Percentiles rank a stretch among this genome's conserved stretches.
phyloP scores from a whole-genome alignment of 2,329 filamentous ascomycete species.

The Cercospora sesami region DNA sequence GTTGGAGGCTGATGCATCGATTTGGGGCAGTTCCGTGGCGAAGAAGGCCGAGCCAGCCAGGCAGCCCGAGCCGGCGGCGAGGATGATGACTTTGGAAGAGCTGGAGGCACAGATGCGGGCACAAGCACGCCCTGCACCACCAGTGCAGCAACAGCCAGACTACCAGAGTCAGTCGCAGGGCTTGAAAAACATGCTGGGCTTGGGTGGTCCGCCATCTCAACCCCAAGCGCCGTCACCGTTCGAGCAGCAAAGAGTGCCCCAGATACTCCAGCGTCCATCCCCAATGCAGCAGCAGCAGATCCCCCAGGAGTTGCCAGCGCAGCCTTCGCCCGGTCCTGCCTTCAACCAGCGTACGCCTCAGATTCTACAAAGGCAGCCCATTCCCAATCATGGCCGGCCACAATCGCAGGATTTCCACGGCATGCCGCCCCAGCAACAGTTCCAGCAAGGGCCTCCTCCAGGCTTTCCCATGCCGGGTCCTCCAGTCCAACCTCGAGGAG shows the following conservation, averaged over 20 bases:
- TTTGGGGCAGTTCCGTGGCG: slow-evolving; percentile 79
- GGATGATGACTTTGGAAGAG: slow-evolving; percentile 94
- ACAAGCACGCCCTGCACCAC: slow-evolving; percentile 54
- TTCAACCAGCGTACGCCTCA: slow-evolving; percentile 45
- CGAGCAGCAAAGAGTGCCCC: slow-evolving; percentile 43
- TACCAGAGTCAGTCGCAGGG: slow-evolving; percentile 36
- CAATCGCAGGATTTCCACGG: slow-evolving; percentile 31
- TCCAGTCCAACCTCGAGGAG: slow-evolving; percentile 40
- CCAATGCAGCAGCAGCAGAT: slow-evolving; percentile 34
- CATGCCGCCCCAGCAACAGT: slow-evolving; percentile 31
- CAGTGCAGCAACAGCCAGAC: slow-evolving; percentile 24
- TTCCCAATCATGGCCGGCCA: slow-evolving; percentile 27
- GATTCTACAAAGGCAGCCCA: slow-evolving; percentile 41
- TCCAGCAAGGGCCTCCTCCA: slow-evolving; percentile 30
- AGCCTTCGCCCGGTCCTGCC: slow-evolving; percentile 43
- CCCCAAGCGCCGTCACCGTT: slow-evolving; percentile 31
- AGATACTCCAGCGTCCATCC: slow-evolving; percentile 52
- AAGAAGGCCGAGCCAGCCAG: slow-evolving; percentile 43
- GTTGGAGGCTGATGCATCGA: slow-evolving; percentile 85
- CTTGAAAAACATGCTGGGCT: slow-evolving; percentile 39
- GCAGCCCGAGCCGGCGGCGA: slow-evolving; percentile 52
- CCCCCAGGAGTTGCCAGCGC: slow-evolving; percentile 33
- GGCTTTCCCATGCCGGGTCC: slow-evolving; percentile 28
- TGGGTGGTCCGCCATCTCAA: slow-evolving; percentile 29
- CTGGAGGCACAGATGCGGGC: slow-evolving; percentile 89